phyloP scores from a whole-genome alignment of 164 flowering plant species.

The Chloranthus sessilifolius region DNA sequence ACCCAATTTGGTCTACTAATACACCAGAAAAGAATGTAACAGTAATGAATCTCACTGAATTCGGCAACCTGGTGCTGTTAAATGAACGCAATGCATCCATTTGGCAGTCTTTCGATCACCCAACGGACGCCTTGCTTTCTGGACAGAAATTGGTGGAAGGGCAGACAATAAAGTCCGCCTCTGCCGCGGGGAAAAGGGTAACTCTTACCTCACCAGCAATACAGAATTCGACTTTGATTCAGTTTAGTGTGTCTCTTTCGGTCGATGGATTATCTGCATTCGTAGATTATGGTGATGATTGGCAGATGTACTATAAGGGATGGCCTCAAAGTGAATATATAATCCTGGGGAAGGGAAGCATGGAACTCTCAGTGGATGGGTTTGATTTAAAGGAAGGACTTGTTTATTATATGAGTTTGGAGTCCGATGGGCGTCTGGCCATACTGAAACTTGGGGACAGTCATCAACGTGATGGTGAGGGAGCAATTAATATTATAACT shows the following conservation, averaged over 20 bases:
- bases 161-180: conserved; percentile 15
- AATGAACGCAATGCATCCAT: conserved; percentile 3
- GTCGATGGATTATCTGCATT: background rate
- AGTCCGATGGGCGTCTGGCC: conserved; percentile 27
- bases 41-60: background rate
- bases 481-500: conserved; percentile 14
- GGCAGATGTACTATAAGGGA: background rate
- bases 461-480: no score
- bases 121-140: conserved; percentile 18
- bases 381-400: no score
- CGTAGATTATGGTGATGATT: background rate
- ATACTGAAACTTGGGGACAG: conserved; percentile 20
- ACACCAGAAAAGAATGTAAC: no score
- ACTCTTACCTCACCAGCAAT: no score
- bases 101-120: conserved; percentile 22
- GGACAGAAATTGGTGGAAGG: conserved; percentile 13
- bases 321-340: no score
- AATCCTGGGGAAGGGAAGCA: no score
- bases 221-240: conserved; percentile 10
- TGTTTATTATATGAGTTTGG: conserved; percentile 25
- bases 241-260: conserved; percentile 1
- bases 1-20: no score
- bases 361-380: no score
- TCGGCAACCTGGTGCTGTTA: conserved; percentile 10
- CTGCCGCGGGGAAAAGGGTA: no score